Evolutionary conservation across 208 protist genomes (phyloP), one percentile per base, ranked within the genome.

Genomic region (Leishmania aethiopica): DNA sequence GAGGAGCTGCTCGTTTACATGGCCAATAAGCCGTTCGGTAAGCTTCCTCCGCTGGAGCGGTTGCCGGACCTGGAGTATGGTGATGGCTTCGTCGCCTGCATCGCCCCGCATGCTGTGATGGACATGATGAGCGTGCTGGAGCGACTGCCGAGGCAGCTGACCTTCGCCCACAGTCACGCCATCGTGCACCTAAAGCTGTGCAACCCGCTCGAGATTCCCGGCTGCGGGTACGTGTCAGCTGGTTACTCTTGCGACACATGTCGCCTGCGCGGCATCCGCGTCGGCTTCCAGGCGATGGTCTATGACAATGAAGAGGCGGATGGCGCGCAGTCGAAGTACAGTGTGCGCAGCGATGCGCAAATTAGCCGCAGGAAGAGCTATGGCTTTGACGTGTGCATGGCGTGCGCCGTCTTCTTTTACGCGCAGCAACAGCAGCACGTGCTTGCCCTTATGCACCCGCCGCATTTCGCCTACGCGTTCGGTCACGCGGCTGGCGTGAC

Each of bases 371-470:
- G 81, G 55, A 72, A 77, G 55, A 86, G 40, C 51, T 86, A 87
- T 49, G 92, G 90, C 66, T 96, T 93, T 53, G 90, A 96, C 78
- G 86, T 94, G 75, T 96, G 92, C 78, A 77, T 91, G 45, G 86
- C 81, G n/a, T 96, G 90, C 78, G 92, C 89, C 25, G 80, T 90
- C 8, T 90, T 82, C 75, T 96, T 96, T 40, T 93, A 89, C 62
- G 64, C 71, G 2, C 62, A 75, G 37, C 87, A 90, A 49, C 81
- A 59, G 4, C 70, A 83, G 22, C 17, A 79, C 40, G 70, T 93
- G 17, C 62, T 80, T 2, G 64, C 53, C 0, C 83, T 84, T 3
- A 35, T 91, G 47, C 79, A 37, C 2, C 42, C 82, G 1, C 86
- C 85, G 37, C 83, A 85, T 60, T 8, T 53, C 45, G 62, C 79